Percentiles rank a stretch among this genome's conserved stretches.
Evolutionary conservation across 2,329 filamentous ascomycete species (phyloP).

Genomic region (Seiridium unicorne): DNA sequence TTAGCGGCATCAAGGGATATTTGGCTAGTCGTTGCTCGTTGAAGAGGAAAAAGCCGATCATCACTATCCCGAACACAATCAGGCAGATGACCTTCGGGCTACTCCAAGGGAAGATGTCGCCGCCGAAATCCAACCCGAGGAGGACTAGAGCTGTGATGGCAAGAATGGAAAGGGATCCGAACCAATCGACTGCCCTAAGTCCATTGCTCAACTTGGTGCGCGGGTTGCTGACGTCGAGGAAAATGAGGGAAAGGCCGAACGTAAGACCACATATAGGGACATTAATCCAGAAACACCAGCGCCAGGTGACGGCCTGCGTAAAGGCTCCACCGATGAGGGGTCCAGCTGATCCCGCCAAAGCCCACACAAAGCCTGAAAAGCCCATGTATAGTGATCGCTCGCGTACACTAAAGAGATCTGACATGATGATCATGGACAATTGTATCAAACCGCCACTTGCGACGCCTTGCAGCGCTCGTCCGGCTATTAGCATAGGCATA

Average conservation of each 20-base stretch:
- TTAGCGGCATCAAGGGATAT: conserved; percentile 30
- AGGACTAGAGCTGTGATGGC: conserved; percentile 32
- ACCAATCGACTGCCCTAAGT: conserved; percentile 46
- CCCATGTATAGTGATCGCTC: conserved; percentile 18
- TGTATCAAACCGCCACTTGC: conserved; percentile 33
- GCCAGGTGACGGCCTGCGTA: conserved; percentile 17
- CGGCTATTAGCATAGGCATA: conserved; percentile 34
- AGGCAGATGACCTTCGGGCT: conserved; percentile 30
- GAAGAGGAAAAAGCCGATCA: conserved; percentile 29
- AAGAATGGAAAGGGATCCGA: conserved; percentile 35
- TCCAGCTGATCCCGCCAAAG: conserved; percentile 23
- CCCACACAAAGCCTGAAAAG: conserved; percentile 50
- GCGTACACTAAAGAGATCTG: conserved; percentile 35
- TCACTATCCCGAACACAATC: conserved; percentile 35
- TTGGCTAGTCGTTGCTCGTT: conserved; percentile 33
- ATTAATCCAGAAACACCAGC: conserved; percentile 22
- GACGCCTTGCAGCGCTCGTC: conserved; percentile 30
- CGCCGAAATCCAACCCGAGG: conserved; percentile 40
- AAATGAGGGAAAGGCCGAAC: conserved; percentile 18
- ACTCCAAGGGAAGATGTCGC: conserved; percentile 34
- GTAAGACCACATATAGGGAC: conserved; percentile 17
- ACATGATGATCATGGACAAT: conserved; percentile 33
- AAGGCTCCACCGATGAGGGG: conserved; percentile 22
- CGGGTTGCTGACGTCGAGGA: conserved; percentile 35
- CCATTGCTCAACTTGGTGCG: conserved; percentile 41